Evolutionary conservation across 2,329 filamentous ascomycete genomes (phyloP), one percentile per base, ranked within the genome.

Genomic region (Acrocalymma vagum): DNA sequence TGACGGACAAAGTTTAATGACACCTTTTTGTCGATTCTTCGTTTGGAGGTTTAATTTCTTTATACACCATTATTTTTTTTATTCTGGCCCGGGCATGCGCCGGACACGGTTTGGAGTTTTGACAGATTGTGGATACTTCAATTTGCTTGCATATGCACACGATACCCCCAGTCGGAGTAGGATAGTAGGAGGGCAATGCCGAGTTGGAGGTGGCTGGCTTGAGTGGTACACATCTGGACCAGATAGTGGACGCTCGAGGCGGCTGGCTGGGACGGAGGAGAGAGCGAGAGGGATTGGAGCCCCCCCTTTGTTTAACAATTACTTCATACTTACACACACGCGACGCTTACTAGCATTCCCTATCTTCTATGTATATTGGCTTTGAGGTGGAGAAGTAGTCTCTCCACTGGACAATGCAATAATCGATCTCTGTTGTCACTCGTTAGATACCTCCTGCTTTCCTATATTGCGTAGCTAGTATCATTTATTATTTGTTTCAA

Each of bases 141-240:
- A 53, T 61, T 62, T 57, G 55, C 54, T 63, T 63, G 63, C 63
- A 64, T 62, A 58, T 53, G 55, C 58, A 59, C 55, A 65, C 58
- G 65, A 69, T 69, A 69, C 65, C 65, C 50, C 62, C 58, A 58
- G 55, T 63, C 61, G 56, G 59, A 49, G 54, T 48, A 57, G 45
- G 45, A 58, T 40, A 50, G 53, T 49, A 31, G 36, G n/a, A 17
- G 38, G 38, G 21, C 30, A 25, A 28, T 21, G 25, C 25, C 30
- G 32, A 26, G 17, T 38, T 23, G 28, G 23, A 10, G 44, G 42
- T 26, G 51, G 38, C 39, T 33, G 36, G 34, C 14, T 31, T 28
- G 30, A 32, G 26, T 13, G 21, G 21, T 17, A 26, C 34, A 25
- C 38, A 27, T 45, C 33, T 22, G 20, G 32, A 33, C 14, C 41